Percentiles rank a stretch among this genome's conserved stretches.
Conservation (phyloP, 2,329 filamentous ascomycete genomes). For the Colletotrichum theobromicola region DNA sequence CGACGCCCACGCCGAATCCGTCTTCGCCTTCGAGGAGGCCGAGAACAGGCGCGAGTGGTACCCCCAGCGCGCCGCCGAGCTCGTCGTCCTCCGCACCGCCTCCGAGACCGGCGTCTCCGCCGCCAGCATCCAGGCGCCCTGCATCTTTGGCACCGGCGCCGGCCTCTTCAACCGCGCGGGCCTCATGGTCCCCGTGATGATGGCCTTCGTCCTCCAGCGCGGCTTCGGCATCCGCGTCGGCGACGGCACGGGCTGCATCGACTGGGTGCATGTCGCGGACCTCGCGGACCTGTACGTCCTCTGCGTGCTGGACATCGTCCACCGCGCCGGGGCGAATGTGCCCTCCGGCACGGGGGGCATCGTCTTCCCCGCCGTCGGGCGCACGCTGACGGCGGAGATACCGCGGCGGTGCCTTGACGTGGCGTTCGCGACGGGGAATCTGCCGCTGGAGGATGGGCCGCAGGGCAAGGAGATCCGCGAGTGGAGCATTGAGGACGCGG, state of each 20-base stretch:
- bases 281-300: constrained; percentile 25
- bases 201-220: constrained; percentile 20
- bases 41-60: constrained; percentile 23
- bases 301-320: constrained; percentile 10
- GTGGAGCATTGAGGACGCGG: constrained; percentile 11
- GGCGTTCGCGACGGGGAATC: constrained; percentile 18
- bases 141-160: constrained; percentile 19
- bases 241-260: constrained; percentile 20
- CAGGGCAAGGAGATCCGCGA: neutral
- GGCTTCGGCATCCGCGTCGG: constrained; percentile 22
- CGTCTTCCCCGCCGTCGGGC: constrained; percentile 12
- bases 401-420: constrained; percentile 12
- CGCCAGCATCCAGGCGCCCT: constrained; percentile 20
- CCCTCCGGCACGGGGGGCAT: constrained; percentile 1
- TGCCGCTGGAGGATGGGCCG: constrained; percentile 8
- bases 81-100: constrained; percentile 14
- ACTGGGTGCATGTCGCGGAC: constrained; percentile 22
- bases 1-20: constrained; percentile 1
- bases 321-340: neutral
- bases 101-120: constrained; percentile 13
- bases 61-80: constrained; percentile 24
- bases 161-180: constrained; percentile 22
- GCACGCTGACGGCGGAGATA: neutral
- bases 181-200: constrained; percentile 23
- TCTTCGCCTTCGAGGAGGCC: constrained; percentile 19